phyloP scores from a whole-genome alignment of 2,329 filamentous ascomycete species.

The Torrubiella hemipterigena region DNA sequence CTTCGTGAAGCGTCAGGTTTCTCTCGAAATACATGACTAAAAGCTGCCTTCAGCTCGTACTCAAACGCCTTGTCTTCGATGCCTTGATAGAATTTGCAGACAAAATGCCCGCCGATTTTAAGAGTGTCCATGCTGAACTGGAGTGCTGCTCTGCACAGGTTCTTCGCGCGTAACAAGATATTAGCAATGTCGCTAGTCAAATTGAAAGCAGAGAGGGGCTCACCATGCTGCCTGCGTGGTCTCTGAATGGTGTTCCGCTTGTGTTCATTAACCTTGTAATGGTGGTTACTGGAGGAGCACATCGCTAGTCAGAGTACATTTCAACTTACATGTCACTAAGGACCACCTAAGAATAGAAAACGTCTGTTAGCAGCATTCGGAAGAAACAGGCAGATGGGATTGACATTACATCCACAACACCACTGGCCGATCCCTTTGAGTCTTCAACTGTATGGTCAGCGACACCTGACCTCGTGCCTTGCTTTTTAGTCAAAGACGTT shows the following conservation, averaged over 20 bases:
- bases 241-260: conserved; percentile 72
- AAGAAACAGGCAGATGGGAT: neutral
- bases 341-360: too few relatives aligned
- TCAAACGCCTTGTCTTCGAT: conserved; percentile 74
- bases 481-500: too few relatives aligned
- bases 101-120: conserved; percentile 71
- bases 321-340: conserved; percentile 99
- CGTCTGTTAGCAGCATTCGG: too few relatives aligned
- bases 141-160: conserved; percentile 78
- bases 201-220: conserved; percentile 20
- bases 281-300: conserved; percentile 94
- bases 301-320: too few relatives aligned
- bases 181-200: neutral
- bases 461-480: too few relatives aligned
- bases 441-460: too few relatives aligned
- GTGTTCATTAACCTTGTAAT: conserved; percentile 99
- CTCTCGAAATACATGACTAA: conserved; percentile 68
- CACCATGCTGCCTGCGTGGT: conserved; percentile 94
- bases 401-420: conserved; percentile 60
- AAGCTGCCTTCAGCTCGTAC: conserved; percentile 60
- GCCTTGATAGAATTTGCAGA: conserved; percentile 97
- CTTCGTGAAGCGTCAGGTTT: conserved; percentile 86
- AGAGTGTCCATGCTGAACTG: conserved; percentile 78
- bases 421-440: too few relatives aligned
- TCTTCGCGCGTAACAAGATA: conserved; percentile 44